Percentiles rank a stretch among this genome's conserved stretches.
Evolutionary conservation across 2,329 filamentous ascomycete species (phyloP).

Genomic region (Trichoderma sp.): DNA sequence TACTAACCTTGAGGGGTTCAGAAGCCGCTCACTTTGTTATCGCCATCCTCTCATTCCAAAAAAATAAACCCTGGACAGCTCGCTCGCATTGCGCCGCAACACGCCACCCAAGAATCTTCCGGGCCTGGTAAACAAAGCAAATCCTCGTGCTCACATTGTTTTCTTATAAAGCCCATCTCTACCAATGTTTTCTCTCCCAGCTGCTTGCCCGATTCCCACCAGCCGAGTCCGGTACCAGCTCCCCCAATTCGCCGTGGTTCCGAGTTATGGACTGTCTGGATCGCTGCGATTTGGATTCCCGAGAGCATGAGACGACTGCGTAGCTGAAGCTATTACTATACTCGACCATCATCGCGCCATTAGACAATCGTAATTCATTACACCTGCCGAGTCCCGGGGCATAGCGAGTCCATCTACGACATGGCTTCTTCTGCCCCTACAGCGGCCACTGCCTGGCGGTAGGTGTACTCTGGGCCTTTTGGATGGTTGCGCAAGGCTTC

Average conservation of each 20-base stretch:
- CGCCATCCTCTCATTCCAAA: slow-evolving; percentile 15
- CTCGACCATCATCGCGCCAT: slow-evolving; percentile 1
- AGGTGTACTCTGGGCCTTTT: slow-evolving; percentile 25
- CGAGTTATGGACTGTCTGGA: slow-evolving; percentile 36
- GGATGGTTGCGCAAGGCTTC: neutral
- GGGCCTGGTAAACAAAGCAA: neutral
- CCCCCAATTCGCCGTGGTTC: slow-evolving; percentile 25
- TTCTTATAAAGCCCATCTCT: slow-evolving; percentile 24
- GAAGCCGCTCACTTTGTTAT: slow-evolving; percentile 22
- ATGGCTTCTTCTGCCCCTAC: slow-evolving; percentile 25
- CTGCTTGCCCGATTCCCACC: slow-evolving; percentile 36
- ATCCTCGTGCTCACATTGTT: slow-evolving; percentile 3
- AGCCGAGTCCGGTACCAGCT: slow-evolving; percentile 35
- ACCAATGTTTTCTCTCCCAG: slow-evolving; percentile 37
- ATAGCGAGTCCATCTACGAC: neutral
- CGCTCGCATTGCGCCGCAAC: slow-evolving; percentile 14
- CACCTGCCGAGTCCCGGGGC: neutral
- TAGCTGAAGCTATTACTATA: slow-evolving; percentile 25
- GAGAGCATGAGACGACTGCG: slow-evolving; percentile 36
- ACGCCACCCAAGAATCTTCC: neutral
- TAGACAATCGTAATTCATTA: neutral
- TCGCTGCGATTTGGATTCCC: slow-evolving; percentile 29
- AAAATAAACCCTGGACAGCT: neutral
- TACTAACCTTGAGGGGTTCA: slow-evolving; percentile 24
- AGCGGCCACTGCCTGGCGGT: slow-evolving; percentile 41